These are phyloP conservation scores for Aspergillus brunneoviolaceus DNA, from an alignment of 2,329 filamentous ascomycete species.

Conservation along the genomic window DNA sequence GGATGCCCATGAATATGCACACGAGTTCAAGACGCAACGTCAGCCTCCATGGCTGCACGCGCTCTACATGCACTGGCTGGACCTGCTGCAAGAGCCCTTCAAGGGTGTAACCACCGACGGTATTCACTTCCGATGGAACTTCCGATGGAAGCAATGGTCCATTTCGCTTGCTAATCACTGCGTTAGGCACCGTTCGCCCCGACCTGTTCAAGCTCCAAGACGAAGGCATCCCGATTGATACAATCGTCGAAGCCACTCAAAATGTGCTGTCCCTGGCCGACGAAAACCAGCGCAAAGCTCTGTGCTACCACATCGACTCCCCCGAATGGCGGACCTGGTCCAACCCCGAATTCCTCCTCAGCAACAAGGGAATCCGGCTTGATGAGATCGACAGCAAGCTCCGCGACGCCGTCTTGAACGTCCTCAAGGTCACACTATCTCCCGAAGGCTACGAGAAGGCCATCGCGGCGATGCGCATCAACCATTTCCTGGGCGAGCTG, in stretches of 20 bases:
- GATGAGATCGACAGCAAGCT: constrained; percentile 57
- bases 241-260: constrained; percentile 56
- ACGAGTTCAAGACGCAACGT: constrained; percentile 58
- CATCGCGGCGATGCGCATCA: constrained; percentile 68
- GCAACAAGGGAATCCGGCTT: constrained; percentile 67
- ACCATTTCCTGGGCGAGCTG: constrained; percentile 71
- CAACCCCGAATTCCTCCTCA: constrained; percentile 72
- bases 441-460: constrained; percentile 72
- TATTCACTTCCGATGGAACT: constrained; percentile 24
- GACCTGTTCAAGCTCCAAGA: constrained; percentile 62
- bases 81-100: constrained; percentile 63
- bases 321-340: constrained; percentile 70
- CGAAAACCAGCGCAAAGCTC: constrained; percentile 49
- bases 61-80: constrained; percentile 59
- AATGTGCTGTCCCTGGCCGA: constrained; percentile 50
- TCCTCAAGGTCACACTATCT: constrained; percentile 62
- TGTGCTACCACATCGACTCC: constrained; percentile 65
- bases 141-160: neutral
- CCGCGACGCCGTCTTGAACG: constrained; percentile 52
- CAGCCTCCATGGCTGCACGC: constrained; percentile 67
- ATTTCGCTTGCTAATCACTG: constrained; percentile 1
- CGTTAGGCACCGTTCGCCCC: constrained; percentile 50
- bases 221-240: constrained; percentile 60
- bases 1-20: constrained; percentile 62
- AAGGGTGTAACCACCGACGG: constrained; percentile 70